Evolutionary conservation across 176 grass and related monocot genomes (phyloP).

Genomic region (Hordeum marinum): DNA sequence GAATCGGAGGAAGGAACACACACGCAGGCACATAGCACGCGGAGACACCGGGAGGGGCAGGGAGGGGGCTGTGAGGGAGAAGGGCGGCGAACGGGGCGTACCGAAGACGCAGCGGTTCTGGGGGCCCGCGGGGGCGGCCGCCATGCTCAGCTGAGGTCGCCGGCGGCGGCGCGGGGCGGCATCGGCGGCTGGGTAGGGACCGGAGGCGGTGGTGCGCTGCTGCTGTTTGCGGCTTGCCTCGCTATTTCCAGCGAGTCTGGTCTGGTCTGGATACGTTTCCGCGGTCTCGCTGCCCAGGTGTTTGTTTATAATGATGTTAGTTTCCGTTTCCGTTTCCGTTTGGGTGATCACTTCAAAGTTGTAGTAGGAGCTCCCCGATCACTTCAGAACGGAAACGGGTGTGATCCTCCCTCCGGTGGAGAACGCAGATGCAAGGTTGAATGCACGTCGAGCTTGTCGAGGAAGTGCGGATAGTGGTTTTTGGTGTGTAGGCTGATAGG

Average conservation of each 20-base stretch:
- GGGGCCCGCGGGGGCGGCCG: constrained; percentile 35
- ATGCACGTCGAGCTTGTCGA: no score
- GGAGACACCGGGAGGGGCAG: background rate
- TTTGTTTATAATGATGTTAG: background rate
- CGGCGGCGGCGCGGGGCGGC: constrained; percentile 17
- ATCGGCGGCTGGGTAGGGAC: constrained; percentile 3
- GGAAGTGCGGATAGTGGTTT: no score
- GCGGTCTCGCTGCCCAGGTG: background rate
- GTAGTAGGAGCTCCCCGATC: no score
- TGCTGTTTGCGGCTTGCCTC: background rate
- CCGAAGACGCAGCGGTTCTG: constrained; percentile 97
- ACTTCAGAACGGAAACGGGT: no score
- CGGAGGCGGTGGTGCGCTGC: constrained; percentile 4
- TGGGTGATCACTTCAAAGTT: no score
- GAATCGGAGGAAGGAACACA: background rate
- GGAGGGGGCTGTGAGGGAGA: background rate
- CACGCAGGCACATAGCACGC: background rate
- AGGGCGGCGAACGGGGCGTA: background rate
- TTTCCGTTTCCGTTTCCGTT: background rate
- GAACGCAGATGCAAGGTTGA: no score
- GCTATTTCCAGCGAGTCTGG: background rate
- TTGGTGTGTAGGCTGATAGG: no score
- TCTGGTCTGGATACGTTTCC: background rate
- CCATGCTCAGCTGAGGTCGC: constrained; percentile 42
- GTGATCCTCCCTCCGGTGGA: no score